Evolutionary conservation across 2,329 filamentous ascomycete genomes (phyloP), one percentile per base, ranked within the genome.

Genomic region (Exophiala mesophila): DNA sequence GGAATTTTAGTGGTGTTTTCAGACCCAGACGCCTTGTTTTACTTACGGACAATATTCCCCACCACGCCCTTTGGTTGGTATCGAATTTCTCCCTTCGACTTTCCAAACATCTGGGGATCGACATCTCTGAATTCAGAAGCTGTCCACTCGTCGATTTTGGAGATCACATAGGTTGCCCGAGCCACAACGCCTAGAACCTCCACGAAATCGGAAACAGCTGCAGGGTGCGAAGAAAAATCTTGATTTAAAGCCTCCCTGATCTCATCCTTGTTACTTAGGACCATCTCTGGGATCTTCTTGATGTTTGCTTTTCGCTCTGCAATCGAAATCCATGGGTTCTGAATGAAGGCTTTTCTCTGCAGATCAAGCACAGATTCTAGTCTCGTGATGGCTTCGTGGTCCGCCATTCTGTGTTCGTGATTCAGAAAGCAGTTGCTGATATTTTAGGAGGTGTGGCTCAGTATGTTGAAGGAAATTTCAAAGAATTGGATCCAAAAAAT

Each of bases 321-420:
- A 12, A 43, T 8, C 6, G 40, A 15, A 7, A 24, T 32, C 13
- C 23, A 30, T 20, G 37, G 40, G 2, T 43, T 43, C 3, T 32
- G 36, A n/a, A 32, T 6, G 21, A 38, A 43, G 1, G 33, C 20
- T n/a, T 30, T 23, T 16, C 24, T 36, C 20, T 43, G 40, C 7
- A 43, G 40, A 4, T 19, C 40, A 23, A 43, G 34, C 66, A 72
- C 57, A 56, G 67, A 31, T 65, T 68, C 39, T 54, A 64, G 41
- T 45, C 60, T 36, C 57, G 56, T 29, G 56, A 63, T 35, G 31
- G 49, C 35, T 21, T 32, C 34, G 3, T 21, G 16, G 31, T 41
- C 39, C 30, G 39, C 34, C 39, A 41, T 41, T 13, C 13, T 26
- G 31, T 26, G n/a, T n/a, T n/a, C n/a, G n/a, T 33, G n/a, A n/a